Evolutionary conservation across 2,329 filamentous ascomycete species (phyloP), one percentile per base, ranked within the genome.

Genomic region (Thyridium curvatum): DNA sequence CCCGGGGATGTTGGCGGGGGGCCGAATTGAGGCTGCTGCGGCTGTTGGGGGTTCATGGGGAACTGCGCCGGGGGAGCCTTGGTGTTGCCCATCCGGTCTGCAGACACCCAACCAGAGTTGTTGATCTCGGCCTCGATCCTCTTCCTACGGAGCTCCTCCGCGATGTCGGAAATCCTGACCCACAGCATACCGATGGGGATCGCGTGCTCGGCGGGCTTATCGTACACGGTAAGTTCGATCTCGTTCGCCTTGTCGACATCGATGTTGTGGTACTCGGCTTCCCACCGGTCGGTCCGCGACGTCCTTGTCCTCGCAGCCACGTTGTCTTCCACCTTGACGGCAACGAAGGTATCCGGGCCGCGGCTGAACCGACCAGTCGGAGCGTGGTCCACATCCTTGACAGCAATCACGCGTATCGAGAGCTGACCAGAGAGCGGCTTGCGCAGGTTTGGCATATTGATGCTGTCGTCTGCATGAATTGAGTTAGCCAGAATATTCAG

Each of bases 211-310:
- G 83, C 82, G 3, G 89, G 83, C 65, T 94, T 96, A 61, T 98
- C 93, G 62, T 98, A 98, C 10, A 98, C 90, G 0, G 89, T 97
- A 39, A 98, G 78, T 59, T 98, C 93, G 45, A 98, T 88, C 64
- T 98, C 93, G 62, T 98, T 98, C 38, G 93, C 93, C 68, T 97
- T 97, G 65, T 97, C 91, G 41, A 98, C 93, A 47, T 93, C 87
- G 45, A 98, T 83, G 42, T 82, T 89, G 61, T 96, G 93, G 29
- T 82, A 78, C 64, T 98, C 93, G 50, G 88, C 86, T 32, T 89
- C 82, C 91, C 91, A 98, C 53, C 80, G 80, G 62, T 98, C 93
- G 45, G 74, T 94, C 41, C 90, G 77, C 9, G 90, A 88, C 2
- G 84, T 77, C 59, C 81, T 87, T 17, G 93, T 98, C 49, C 89